These are phyloP conservation scores for Sextonia rubra DNA, from an alignment of 164 flowering plant genomes.

Conservation along the genomic window DNA sequence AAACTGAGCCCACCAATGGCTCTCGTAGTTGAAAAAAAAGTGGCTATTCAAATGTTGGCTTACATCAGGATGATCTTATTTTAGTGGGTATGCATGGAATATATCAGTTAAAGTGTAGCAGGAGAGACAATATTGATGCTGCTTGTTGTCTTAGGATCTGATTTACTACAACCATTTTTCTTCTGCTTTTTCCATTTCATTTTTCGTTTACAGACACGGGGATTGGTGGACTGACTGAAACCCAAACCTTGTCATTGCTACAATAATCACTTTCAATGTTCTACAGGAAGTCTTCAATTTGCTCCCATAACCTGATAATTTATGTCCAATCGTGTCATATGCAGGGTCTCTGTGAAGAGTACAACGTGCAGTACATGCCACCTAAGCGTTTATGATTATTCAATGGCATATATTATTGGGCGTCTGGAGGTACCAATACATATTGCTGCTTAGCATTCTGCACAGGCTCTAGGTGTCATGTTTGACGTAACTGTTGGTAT, in stretches of 20 bases:
- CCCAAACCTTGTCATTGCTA: not conserved
- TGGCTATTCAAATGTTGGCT: not conserved
- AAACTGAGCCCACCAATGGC: too few species aligned
- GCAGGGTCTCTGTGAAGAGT: constrained; percentile 48
- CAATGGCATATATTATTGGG: not conserved
- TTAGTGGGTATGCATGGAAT: not conserved
- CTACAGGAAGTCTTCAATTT: too few species aligned
- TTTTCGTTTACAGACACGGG: not conserved
- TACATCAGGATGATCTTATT: not conserved
- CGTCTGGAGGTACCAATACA: not conserved
- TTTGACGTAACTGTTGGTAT: not conserved
- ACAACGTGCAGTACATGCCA: constrained; percentile 41
- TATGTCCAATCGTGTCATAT: not conserved
- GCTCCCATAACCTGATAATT: not conserved
- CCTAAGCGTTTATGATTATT: constrained; percentile 23
- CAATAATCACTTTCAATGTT: not conserved
- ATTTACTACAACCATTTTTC: not conserved
- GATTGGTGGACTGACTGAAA: too few species aligned
- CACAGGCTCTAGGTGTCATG: not conserved
- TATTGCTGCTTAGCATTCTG: not conserved
- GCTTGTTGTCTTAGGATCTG: not conserved
- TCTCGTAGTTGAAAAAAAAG: too few species aligned
- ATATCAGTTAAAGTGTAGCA: not conserved
- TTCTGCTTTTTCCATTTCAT: not conserved
- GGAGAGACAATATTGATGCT: not conserved